Evolutionary conservation across 2,329 filamentous ascomycete genomes (phyloP).

Genomic region (Cladosporium sp.): DNA sequence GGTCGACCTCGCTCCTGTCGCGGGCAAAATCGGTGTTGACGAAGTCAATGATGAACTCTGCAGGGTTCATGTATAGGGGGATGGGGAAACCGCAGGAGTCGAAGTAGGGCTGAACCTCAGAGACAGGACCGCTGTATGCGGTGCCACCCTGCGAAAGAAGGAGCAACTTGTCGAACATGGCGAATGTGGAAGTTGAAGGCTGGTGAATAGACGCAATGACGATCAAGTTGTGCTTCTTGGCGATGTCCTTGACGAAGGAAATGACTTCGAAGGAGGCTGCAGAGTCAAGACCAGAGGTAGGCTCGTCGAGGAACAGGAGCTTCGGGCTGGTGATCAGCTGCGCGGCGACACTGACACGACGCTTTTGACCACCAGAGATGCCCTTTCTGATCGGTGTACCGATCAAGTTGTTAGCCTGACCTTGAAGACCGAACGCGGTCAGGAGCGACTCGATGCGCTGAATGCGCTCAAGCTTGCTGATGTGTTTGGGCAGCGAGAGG

Average conservation of each 20-base stretch:
- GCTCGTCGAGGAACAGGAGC: constrained; percentile 78
- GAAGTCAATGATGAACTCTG: constrained; percentile 73
- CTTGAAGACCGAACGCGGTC: constrained; percentile 66
- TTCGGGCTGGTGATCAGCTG: constrained; percentile 77
- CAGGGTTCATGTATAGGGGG: constrained; percentile 69
- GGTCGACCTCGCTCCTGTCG: constrained; percentile 44
- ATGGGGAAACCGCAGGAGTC: constrained; percentile 56
- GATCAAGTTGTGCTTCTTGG: constrained; percentile 64
- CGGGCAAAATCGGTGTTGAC: constrained; percentile 71
- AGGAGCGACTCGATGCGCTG: constrained; percentile 64
- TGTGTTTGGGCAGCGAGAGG: constrained; percentile 52
- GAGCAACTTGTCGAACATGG: constrained; percentile 74
- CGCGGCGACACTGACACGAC: constrained; percentile 72
- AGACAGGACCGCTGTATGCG: constrained; percentile 67
- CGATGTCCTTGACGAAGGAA: constrained; percentile 64
- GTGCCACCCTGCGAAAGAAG: constrained; percentile 67
- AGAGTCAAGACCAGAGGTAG: constrained; percentile 78
- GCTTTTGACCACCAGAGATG: constrained; percentile 80
- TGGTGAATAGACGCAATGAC: constrained; percentile 83
- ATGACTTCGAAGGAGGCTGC: constrained; percentile 73
- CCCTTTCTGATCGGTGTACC: constrained; percentile 81
- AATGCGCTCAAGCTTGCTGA: constrained; percentile 55
- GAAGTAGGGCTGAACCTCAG: constrained; percentile 60
- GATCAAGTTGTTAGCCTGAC: constrained; percentile 67
- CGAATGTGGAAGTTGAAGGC: constrained; percentile 73